Evolutionary conservation across 2,329 filamentous ascomycete genomes (phyloP).

Genomic region (Sclerotiophoma versabilis): DNA sequence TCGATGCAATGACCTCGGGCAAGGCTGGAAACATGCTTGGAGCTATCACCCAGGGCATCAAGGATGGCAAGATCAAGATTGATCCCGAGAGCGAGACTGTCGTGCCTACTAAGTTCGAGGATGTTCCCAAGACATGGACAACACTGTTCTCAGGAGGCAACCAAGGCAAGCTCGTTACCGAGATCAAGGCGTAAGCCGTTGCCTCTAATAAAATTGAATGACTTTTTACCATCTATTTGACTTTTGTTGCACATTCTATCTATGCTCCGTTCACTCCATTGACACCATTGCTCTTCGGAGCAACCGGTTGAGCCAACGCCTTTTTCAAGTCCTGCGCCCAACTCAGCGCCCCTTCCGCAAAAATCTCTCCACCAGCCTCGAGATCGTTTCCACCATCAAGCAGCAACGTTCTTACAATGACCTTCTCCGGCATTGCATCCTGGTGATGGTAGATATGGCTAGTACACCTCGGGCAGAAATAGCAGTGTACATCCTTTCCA

Average conservation of each 20-base stretch:
- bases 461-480: constrained; percentile 49
- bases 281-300: background rate
- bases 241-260: background rate
- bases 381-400: constrained; percentile 47
- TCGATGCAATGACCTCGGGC: constrained; percentile 46
- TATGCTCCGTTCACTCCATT: background rate
- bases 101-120: constrained; percentile 56
- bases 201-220: background rate
- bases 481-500: constrained; percentile 49
- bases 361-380: constrained; percentile 48
- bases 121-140: constrained; percentile 58
- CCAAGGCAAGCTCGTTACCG: constrained; percentile 57
- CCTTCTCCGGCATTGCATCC: constrained; percentile 50
- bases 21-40: constrained; percentile 36
- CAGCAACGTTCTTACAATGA: constrained; percentile 50
- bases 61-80: constrained; percentile 57
- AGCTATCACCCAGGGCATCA: constrained; percentile 35
- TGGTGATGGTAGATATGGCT: constrained; percentile 52
- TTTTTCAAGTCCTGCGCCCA: constrained; percentile 44
- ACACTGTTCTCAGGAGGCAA: constrained; percentile 58
- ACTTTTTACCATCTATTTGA: background rate
- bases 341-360: constrained; percentile 44
- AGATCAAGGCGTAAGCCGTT: constrained; percentile 25
- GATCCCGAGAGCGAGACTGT: constrained; percentile 57
- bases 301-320: background rate